These are phyloP conservation scores for Hypsizygus marmoreus DNA, from an alignment of 768 basidiomycete genomes.

Conservation along the genomic window DNA sequence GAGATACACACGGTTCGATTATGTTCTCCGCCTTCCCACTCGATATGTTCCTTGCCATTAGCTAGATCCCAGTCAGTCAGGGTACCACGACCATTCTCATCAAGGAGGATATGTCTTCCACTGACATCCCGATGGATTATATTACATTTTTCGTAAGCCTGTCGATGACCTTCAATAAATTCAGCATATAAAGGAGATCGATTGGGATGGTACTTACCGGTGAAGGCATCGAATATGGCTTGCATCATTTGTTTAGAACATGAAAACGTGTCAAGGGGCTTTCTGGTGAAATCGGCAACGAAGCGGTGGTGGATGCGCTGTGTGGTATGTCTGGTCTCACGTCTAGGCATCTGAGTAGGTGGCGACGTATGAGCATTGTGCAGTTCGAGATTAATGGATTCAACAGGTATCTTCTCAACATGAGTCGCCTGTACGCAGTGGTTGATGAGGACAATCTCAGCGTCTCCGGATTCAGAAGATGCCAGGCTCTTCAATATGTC, in stretches of 20 bases:
- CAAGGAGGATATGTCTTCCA: conserved; percentile 13
- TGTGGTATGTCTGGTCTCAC: too few species aligned
- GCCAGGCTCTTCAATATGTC: too few species aligned
- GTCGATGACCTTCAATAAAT: conserved; percentile 2
- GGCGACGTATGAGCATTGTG: too few species aligned
- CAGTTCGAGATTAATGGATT: too few species aligned
- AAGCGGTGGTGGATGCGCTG: conserved; percentile 23
- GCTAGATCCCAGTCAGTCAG: conserved; percentile 20
- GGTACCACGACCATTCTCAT: conserved; percentile 3
- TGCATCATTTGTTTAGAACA: conserved; percentile 20
- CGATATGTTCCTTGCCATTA: background rate
- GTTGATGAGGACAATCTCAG: too few species aligned
- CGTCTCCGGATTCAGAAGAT: too few species aligned
- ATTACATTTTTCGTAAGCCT: conserved; percentile 9
- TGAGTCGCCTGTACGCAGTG: too few species aligned
- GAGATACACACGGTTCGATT: conserved; percentile 8
- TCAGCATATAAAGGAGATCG: background rate
- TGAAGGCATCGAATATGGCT: conserved; percentile 23
- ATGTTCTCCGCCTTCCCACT: background rate
- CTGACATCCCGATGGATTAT: conserved; percentile 16
- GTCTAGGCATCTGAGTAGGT: too few species aligned
- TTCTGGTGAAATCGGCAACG: conserved; percentile 18
- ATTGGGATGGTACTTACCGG: conserved; percentile 15
- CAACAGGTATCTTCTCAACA: too few species aligned
- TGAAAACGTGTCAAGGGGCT: conserved; percentile 9